Evolutionary conservation across 1,139 yeast genomes (phyloP), one percentile per base, ranked within the genome.

Genomic region (Suhomyces kunorum): DNA sequence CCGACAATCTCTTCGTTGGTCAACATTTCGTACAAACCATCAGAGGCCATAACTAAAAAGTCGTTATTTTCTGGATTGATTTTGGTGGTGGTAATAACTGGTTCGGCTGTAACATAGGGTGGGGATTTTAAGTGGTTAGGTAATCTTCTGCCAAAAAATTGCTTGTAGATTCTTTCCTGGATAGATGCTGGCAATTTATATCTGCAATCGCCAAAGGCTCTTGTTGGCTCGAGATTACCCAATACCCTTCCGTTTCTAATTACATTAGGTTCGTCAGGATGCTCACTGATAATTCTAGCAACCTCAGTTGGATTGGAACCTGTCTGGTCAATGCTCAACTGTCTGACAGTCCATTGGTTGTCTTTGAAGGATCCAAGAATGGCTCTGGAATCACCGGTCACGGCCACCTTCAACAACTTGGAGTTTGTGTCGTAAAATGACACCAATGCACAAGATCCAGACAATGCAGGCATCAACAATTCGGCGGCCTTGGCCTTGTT

Each of bases 131-230:
- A 74, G 52, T 83, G 82, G 38, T 80, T 78, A 3, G 98, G 97
- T 35, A 87, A 79, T 44, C 83, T 71, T 57, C 92, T 79, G 26
- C 96, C 95, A 59, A 90, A 90, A 53, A 88, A 84, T 55, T 83
- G 84, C 46, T 83, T 75, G 51, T 87, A 84, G 19, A 86, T 75
- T 43, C 77, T 68, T 42, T 84, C 84, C 55, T 94, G 97, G 46
- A 87, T 76, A 22, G 82, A 81, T 2, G 74, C 74, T 20, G 87
- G 84, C 20, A 88, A 73, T 59, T 92, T 92, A 62, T 88, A 92
- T 48, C 96, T 77, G 47, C 96, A 95, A 63, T 92, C 99, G 34
- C 99, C 98, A 71, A 92, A 94, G 1, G 98, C 96, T 54, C 98
- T 75, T 0, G 96, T 81, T 5, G 99, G 98, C 62, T 94, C 98